Conservation (phyloP, 352 stramenopile species). For the Globisporangium spiculum region DNA sequence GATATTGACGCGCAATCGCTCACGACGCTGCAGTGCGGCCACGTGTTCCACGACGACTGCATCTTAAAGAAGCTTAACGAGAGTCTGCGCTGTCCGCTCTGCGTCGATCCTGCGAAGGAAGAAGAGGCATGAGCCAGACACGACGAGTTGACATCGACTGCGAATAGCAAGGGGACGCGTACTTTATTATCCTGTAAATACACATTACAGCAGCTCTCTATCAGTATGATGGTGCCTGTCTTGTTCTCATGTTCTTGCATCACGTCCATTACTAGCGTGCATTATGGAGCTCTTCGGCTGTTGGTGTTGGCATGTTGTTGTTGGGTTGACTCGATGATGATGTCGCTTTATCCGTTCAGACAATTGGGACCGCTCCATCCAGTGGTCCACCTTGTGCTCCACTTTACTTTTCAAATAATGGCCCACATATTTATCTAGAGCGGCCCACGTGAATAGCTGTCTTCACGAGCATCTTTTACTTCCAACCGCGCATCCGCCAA, state of each 20-base stretch:
- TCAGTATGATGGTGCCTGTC: background rate
- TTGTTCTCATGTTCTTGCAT: background rate
- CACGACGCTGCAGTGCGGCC: conserved; percentile 74
- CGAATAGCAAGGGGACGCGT: background rate
- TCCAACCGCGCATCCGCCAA: background rate
- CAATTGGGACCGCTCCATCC: background rate
- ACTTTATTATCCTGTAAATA: conserved; percentile 11
- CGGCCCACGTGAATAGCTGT: background rate
- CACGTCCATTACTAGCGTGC: background rate
- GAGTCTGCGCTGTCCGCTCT: conserved; percentile 62
- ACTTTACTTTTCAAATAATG: background rate
- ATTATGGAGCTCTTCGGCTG: background rate
- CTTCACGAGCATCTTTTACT: background rate
- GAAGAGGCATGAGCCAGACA: background rate
- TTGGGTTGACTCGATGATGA: conserved; percentile 1
- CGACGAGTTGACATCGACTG: background rate
- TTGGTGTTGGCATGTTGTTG: background rate
- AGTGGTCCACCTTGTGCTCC: background rate
- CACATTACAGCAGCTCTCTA: background rate
- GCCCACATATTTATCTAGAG: background rate
- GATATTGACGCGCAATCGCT: conserved; percentile 43
- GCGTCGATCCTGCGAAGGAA: conserved; percentile 15
- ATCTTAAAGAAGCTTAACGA: conserved; percentile 84
- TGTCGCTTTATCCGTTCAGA: background rate
- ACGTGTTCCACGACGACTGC: conserved; percentile 87